Evolutionary conservation across 768 basidiomycete genomes (phyloP).

Genomic region (Tricholoma matsutake): DNA sequence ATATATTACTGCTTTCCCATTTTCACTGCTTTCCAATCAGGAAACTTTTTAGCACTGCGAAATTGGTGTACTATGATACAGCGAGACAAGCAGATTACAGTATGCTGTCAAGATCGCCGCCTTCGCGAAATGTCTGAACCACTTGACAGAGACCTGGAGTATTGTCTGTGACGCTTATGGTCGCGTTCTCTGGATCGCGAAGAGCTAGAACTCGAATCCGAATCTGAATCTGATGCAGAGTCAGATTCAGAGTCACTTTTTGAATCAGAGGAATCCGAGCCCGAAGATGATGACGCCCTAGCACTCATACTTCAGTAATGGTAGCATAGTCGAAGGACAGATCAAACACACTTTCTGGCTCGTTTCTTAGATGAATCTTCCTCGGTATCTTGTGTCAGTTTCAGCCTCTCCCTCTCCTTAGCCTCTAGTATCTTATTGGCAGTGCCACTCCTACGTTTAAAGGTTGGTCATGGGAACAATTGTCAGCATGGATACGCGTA

Average conservation of each 20-base stretch:
- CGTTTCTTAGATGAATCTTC: slow-evolving; percentile 40
- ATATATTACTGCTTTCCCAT: not conserved
- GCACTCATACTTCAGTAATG: not conserved
- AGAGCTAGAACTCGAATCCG: slow-evolving; percentile 34
- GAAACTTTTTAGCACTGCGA: not conserved
- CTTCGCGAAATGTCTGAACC: slow-evolving; percentile 19
- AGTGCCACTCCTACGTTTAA: slow-evolving; percentile 56
- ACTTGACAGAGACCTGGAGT: slow-evolving; percentile 15
- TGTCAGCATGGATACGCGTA: slow-evolving; percentile 31
- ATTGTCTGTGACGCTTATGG: slow-evolving; percentile 33
- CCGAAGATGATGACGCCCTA: slow-evolving; percentile 21
- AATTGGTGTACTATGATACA: not conserved
- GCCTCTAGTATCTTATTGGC: slow-evolving; percentile 82
- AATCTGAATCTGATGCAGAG: slow-evolving; percentile 39
- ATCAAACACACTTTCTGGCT: slow-evolving; percentile 30
- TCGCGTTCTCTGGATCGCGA: slow-evolving; percentile 45
- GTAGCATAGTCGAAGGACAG: not conserved
- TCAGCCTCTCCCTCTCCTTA: slow-evolving; percentile 74
- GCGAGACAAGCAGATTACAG: not conserved
- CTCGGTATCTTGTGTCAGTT: slow-evolving; percentile 35
- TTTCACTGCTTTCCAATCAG: not conserved
- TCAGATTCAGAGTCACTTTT: slow-evolving; percentile 38
- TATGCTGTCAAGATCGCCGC: slow-evolving; percentile 5
- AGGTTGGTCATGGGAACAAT: not conserved
- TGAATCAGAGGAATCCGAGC: slow-evolving; percentile 39